Conservation (phyloP, 768 basidiomycete species). For the Sarcomyxa edulis region DNA sequence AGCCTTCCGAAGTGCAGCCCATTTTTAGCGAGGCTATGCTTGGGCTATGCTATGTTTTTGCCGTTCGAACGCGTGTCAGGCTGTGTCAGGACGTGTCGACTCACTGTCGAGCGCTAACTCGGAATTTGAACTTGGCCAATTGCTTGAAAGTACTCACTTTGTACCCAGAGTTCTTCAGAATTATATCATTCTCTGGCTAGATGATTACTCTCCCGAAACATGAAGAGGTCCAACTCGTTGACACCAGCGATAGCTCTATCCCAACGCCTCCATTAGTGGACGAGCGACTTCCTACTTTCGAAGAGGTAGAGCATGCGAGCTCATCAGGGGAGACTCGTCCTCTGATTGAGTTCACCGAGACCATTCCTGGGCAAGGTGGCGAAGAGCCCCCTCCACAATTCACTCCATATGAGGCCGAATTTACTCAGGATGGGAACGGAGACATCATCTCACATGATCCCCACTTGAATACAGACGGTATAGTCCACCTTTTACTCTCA, state of each 20-base stretch:
- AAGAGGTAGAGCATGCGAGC: too few relatives aligned
- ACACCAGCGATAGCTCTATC: constrained; percentile 34
- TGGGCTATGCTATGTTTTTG: too few relatives aligned
- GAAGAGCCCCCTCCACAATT: constrained; percentile 58
- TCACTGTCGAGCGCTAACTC: too few relatives aligned
- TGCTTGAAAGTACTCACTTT: too few relatives aligned
- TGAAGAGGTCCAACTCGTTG: constrained; percentile 10
- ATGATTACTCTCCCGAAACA: too few relatives aligned
- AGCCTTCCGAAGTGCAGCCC: too few relatives aligned
- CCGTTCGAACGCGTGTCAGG: too few relatives aligned
- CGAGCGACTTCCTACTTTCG: not conserved
- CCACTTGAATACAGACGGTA: constrained; percentile 62
- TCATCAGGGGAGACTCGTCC: not conserved
- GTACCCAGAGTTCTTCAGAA: too few relatives aligned
- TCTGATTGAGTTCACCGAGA: constrained; percentile 17
- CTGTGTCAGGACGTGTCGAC: too few relatives aligned
- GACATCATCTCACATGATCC: constrained; percentile 65
- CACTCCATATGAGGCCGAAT: constrained; percentile 58
- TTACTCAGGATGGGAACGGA: constrained; percentile 40
- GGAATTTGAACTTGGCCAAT: too few relatives aligned
- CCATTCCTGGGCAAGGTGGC: constrained; percentile 21
- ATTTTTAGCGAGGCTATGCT: too few relatives aligned
- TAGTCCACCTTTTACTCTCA: constrained; percentile 13
- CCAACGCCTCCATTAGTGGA: constrained; percentile 13
- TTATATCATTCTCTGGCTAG: too few relatives aligned